phyloP scores from a whole-genome alignment of 768 basidiomycete genomes.

The Pleurotus djamor region DNA sequence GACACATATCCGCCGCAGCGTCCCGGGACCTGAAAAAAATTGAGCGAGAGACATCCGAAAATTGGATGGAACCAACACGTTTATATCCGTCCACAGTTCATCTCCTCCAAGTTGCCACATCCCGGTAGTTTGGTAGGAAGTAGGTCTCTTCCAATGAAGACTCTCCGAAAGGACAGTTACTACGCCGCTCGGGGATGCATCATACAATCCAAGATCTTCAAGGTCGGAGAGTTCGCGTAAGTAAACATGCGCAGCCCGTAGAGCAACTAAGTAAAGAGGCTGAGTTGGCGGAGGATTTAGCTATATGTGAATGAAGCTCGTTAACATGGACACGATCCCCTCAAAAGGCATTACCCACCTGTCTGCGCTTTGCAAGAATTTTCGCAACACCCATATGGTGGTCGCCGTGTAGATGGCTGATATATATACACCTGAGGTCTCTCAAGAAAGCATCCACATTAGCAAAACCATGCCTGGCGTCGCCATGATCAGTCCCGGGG shows the following conservation, averaged over 20 bases:
- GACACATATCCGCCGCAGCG: conserved; percentile 43
- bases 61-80: conserved; percentile 24
- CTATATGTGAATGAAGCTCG: conserved; percentile 28
- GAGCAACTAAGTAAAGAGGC: conserved; percentile 72
- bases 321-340: background rate
- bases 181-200: conserved; percentile 46
- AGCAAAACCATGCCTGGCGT: conserved; percentile 42
- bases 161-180: conserved; percentile 54
- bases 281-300: conserved; percentile 57
- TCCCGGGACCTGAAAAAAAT: conserved; percentile 35
- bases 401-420: conserved; percentile 91
- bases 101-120: conserved; percentile 41
- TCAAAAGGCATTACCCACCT: conserved; percentile 38
- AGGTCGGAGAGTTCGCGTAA: conserved; percentile 72
- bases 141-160: conserved; percentile 42
- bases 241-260: conserved; percentile 56
- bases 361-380: conserved; percentile 66
- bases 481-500: conserved; percentile 26
- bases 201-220: conserved; percentile 65
- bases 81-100: conserved; percentile 44
- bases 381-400: conserved; percentile 85
- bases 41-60: background rate
- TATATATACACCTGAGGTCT: conserved; percentile 76
- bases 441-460: conserved; percentile 36
- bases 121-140: conserved; percentile 32